These are phyloP conservation scores for Gossypium ekmanianum DNA, from an alignment of 345 rosid genomes.

Conservation along the genomic window DNA sequence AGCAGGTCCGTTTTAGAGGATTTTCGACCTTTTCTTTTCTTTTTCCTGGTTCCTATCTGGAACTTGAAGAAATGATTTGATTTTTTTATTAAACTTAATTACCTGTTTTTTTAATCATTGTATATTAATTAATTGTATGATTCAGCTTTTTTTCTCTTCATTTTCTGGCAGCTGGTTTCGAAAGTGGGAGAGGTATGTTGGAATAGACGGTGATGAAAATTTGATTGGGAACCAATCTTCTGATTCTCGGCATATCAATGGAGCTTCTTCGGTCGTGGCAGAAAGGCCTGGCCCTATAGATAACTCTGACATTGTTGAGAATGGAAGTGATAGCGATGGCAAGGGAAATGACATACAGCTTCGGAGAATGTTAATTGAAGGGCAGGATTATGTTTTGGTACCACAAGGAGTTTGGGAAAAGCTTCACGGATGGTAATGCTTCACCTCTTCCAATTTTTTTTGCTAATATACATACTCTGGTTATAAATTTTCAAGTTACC, in stretches of 20 bases:
- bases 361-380: background rate
- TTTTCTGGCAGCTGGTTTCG: background rate
- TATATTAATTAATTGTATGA: background rate
- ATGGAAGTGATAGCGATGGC: background rate
- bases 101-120: too few species aligned
- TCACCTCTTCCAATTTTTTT: background rate
- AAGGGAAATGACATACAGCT: constrained; percentile 1
- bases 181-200: background rate
- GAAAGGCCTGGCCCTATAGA: background rate
- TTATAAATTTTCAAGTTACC: too few species aligned
- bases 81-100: too few species aligned
- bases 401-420: background rate
- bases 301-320: background rate
- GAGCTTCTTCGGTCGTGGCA: background rate
- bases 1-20: background rate
- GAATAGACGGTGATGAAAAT: background rate
- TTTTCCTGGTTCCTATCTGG: background rate
- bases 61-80: background rate
- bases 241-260: background rate
- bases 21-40: background rate
- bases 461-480: too few species aligned
- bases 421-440: background rate
- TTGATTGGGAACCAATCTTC: background rate
- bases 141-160: background rate
- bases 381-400: constrained; percentile 4